A percentile compares a stretch with the other conserved stretches of the same genome.
Conservation (phyloP, 2,329 filamentous ascomycete species). For the Trichoderma endophyticum region DNA sequence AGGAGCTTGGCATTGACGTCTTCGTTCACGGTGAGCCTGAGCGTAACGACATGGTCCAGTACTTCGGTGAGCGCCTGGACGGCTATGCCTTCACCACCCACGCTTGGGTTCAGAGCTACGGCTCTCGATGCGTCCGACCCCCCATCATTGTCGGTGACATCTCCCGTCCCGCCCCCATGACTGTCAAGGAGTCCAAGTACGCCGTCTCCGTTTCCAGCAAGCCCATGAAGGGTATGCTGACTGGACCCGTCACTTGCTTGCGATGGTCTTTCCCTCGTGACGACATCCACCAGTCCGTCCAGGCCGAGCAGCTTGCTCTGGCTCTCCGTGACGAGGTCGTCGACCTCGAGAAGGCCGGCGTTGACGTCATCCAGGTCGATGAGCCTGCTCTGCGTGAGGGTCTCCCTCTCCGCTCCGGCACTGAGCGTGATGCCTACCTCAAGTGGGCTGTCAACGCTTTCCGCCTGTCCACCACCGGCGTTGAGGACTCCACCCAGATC, state of each 20-base stretch:
- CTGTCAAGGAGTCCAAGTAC: constrained; percentile 99
- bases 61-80: constrained; percentile 96
- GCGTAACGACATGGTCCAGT: constrained; percentile 99
- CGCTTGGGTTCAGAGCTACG: constrained; percentile 98
- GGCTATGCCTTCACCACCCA: constrained; percentile 99
- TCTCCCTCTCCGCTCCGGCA: constrained; percentile 90
- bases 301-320: constrained; percentile 97
- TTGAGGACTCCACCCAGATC: constrained; percentile 95
- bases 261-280: constrained; percentile 99
- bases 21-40: constrained; percentile 98
- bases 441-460: constrained; percentile 97
- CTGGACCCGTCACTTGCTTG: constrained; percentile 96
- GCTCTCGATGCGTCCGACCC: constrained; percentile 95
- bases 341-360: constrained; percentile 93
- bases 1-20: constrained; percentile 96
- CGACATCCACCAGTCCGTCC: constrained; percentile 97
- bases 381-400: constrained; percentile 99
- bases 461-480: constrained; percentile 90
- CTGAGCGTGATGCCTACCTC: constrained; percentile 95
- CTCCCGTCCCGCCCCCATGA: constrained; percentile 95
- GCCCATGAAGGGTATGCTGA: constrained; percentile 99
- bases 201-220: constrained; percentile 94
- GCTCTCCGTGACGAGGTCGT: constrained; percentile 97
- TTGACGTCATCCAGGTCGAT: constrained; percentile 98
- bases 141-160: constrained; percentile 99